Percentiles rank a stretch among this genome's conserved stretches.
Conservation (phyloP, 345 rosid genomes). For the Acer campestre region DNA sequence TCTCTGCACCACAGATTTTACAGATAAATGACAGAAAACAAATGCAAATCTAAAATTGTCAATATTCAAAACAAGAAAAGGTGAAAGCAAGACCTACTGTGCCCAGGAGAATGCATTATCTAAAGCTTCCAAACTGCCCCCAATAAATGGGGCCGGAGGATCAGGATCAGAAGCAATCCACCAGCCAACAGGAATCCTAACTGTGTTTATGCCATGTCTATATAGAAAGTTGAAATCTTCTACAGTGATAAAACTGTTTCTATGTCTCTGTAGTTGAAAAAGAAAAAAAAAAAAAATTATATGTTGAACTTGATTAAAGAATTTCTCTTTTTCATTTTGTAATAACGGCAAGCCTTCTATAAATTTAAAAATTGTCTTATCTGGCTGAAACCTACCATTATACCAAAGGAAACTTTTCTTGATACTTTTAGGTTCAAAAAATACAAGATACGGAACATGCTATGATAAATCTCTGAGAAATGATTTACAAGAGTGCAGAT, state of each 20-base stretch:
- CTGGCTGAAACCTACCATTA: no score
- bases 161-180: constrained; percentile 76
- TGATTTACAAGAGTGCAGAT: background rate
- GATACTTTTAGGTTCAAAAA: background rate
- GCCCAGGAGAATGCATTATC: constrained; percentile 82
- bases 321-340: constrained; percentile 6
- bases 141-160: constrained; percentile 73
- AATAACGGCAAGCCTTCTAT: background rate
- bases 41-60: constrained; percentile 2
- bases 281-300: background rate
- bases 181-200: constrained; percentile 84
- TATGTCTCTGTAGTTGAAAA: constrained; percentile 53
- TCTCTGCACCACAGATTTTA: constrained; percentile 48
- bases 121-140: constrained; percentile 65
- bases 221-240: constrained; percentile 65
- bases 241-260: constrained; percentile 53
- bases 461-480: background rate
- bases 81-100: constrained; percentile 47
- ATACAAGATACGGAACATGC: background rate
- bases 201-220: constrained; percentile 65
- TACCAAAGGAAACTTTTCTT: background rate
- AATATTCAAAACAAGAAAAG: background rate
- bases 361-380: background rate
- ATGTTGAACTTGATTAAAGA: background rate
- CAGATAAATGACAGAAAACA: constrained; percentile 8